A percentile compares a stretch with the other conserved stretches of the same genome.
Evolutionary conservation across 2,329 filamentous ascomycete species (phyloP).

Genomic region (Colletotrichum tamarilloi): DNA sequence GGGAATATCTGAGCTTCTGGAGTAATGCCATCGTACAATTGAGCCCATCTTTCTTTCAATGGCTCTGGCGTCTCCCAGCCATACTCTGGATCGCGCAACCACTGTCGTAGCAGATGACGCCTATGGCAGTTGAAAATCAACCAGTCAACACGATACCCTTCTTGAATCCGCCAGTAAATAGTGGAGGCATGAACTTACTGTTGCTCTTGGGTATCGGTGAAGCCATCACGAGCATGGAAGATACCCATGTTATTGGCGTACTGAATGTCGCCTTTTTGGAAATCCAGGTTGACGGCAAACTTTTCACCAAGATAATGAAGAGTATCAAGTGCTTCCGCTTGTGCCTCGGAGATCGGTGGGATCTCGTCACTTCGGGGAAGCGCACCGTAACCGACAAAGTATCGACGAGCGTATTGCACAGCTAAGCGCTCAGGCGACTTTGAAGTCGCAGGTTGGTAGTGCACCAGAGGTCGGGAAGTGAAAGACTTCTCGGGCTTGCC

Average conservation of each 20-base stretch:
- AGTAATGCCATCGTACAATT: conserved; percentile 63
- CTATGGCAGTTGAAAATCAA: conserved; percentile 45
- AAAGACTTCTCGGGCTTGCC: conserved; percentile 59
- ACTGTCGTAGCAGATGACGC: conserved; percentile 61
- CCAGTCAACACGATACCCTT: conserved; percentile 23
- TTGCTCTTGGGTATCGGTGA: conserved; percentile 55
- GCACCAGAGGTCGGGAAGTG: conserved; percentile 63
- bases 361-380: conserved; percentile 64
- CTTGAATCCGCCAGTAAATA: no score
- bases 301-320: conserved; percentile 61
- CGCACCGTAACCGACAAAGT: conserved; percentile 67
- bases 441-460: conserved; percentile 62
- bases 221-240: conserved; percentile 63
- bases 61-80: conserved; percentile 59
- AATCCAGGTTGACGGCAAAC: conserved; percentile 56
- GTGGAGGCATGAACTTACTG: conserved; percentile 47
- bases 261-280: conserved; percentile 65
- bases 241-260: conserved; percentile 66
- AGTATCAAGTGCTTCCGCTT: conserved; percentile 63
- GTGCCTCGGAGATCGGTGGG: conserved; percentile 65
- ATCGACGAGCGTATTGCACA: conserved; percentile 70
- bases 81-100: conserved; percentile 60
- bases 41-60: conserved; percentile 60
- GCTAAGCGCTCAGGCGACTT: conserved; percentile 62
- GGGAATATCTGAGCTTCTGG: conserved; percentile 66